Conservation (phyloP, 495 filamentous ascomycete genomes). For the Aspergillus mulundensis region DNA sequence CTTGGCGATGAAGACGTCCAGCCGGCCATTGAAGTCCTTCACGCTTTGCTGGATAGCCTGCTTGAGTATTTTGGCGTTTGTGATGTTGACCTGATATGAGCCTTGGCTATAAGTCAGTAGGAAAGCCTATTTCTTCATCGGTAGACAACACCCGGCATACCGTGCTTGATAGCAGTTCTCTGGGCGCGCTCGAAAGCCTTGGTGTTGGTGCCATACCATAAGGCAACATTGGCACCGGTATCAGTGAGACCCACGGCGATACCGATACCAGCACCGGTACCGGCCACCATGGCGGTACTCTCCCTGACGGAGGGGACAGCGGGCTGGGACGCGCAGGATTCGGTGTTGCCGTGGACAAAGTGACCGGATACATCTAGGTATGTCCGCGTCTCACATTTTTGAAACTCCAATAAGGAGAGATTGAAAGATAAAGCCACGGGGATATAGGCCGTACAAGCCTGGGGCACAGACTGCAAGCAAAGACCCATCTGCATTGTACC, state of each 20-base stretch:
- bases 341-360: constrained; percentile 51
- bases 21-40: constrained; percentile 65
- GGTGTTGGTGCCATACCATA: constrained; percentile 81
- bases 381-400: no score
- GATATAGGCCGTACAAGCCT: no score
- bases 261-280: constrained; percentile 79
- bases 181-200: constrained; percentile 65
- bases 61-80: constrained; percentile 53
- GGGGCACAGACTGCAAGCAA: no score
- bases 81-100: constrained; percentile 72
- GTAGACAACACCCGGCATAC: constrained; percentile 63
- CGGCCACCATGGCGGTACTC: constrained; percentile 79
- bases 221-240: constrained; percentile 80
- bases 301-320: constrained; percentile 75
- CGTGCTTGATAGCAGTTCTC: constrained; percentile 68
- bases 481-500: no score
- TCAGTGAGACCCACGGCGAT: constrained; percentile 72
- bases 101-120: constrained; percentile 53
- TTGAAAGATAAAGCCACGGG: no score
- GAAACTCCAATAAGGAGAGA: no score
- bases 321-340: constrained; percentile 57
- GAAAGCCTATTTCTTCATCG: neutral
- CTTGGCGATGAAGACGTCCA: constrained; percentile 80
- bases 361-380: neutral
- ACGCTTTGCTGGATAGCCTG: constrained; percentile 55